Base-by-base conservation (phyloP, 768 basidiomycete genomes). In the Pluteus cervinus region DNA sequence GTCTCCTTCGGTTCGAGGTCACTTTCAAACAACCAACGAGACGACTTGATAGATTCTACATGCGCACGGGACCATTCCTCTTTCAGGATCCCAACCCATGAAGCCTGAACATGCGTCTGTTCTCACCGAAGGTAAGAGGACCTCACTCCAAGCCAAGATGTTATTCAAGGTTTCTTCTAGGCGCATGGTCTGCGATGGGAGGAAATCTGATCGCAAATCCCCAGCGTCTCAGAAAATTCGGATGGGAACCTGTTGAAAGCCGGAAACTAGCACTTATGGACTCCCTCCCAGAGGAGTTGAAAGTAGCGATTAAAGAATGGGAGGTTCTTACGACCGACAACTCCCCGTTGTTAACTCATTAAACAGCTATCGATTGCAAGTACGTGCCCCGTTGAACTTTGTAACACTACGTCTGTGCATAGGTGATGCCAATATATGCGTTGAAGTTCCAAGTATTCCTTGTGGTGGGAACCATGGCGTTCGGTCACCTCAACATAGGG, bases 131-230 rank as follows among this genome's bases (percentile, higher is more conserved):
- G 55, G 68, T 68, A 44, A 48, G 68, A 52, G 9, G 12, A 20
- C 5, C n/a, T 33, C 5, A 5, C 29, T 33, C 9, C 24, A 9
- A 15, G 22, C 5, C 5, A 4, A 20, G 31, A 14, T 9, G 23
- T 7, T 11, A n/a, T 24, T n/a, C 11, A n/a, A n/a, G n/a, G n/a
- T n/a, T 12, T 28, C 1, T 26, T 7, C 18, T 23, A 69, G 68
- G 53, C 25, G 65, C 61, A 7, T 70, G 64, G 68, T 63, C 56
- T 7, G 42, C 66, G 10, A 39, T 69, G 10, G 68, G 63, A 2
- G 58, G 64, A 4, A 71, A 63, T 40, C 51, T 52, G 7, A 57
- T 60, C 30, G 60, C 53, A n/a, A 57, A 52, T 20, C 42, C 62
- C 1, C 50, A 59, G 17, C 58, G 61, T 3, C 52, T 69, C 18